These are phyloP conservation scores for Dovyalis caffra DNA, from an alignment of 345 rosid species.

Conservation along the genomic window DNA sequence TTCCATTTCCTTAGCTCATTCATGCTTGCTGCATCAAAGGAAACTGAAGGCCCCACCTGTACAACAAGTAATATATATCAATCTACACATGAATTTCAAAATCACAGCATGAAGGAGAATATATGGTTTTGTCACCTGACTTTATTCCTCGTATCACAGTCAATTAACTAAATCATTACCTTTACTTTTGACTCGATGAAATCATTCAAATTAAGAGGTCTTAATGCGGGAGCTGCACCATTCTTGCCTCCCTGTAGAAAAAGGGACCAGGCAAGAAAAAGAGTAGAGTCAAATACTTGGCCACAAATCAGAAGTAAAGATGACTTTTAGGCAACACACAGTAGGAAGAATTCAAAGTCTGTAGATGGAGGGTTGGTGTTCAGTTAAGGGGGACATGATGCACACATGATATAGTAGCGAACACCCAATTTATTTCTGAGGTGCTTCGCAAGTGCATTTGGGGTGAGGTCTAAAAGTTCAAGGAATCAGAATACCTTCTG, in stretches of 20 bases:
- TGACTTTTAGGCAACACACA: neutral
- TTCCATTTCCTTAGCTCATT: constrained; percentile 98
- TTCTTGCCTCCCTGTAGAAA: constrained; percentile 42
- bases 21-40: constrained; percentile 89
- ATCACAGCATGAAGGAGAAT: neutral
- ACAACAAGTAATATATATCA: neutral
- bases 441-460: neutral
- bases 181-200: constrained; percentile 79
- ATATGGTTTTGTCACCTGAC: neutral
- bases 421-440: neutral
- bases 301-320: neutral
- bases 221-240: constrained; percentile 41
- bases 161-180: constrained; percentile 38
- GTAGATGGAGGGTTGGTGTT: neutral
- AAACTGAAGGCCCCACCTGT: constrained; percentile 92
- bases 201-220: constrained; percentile 78
- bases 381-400: neutral
- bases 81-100: neutral
- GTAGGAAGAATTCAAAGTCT: neutral
- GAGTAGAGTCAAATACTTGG: neutral
- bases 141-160: neutral
- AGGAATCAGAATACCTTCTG: neutral
- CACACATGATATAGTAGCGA: neutral
- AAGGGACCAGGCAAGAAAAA: neutral
- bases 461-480: neutral